A percentile compares a stretch with the other conserved stretches of the same genome.
phyloP scores from a whole-genome alignment of 75 land plant genomes.

The Sequoiadendron giganteum region DNA sequence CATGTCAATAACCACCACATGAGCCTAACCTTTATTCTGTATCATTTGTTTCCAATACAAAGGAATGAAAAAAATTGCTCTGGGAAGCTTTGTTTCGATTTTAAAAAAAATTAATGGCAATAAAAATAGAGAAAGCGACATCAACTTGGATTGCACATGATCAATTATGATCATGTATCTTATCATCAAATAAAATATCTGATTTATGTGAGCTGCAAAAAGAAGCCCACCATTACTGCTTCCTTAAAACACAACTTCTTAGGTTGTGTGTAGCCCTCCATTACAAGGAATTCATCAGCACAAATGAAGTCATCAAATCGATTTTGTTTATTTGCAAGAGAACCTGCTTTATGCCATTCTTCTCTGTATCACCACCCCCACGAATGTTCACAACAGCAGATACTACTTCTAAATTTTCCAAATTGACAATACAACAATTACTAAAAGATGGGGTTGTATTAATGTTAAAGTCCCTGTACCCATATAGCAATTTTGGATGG shows the following conservation, averaged over 20 bases:
- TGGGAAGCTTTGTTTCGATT: too few relatives aligned
- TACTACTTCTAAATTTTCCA: conserved; percentile 54
- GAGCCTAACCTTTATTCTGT: conserved; percentile 34
- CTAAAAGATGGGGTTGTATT: conserved; percentile 83
- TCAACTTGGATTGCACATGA: neutral
- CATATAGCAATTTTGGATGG: conserved; percentile 87
- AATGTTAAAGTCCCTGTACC: conserved; percentile 87
- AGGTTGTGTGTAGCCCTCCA: conserved; percentile 73
- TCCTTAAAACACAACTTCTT: conserved; percentile 84
- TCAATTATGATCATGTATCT: neutral
- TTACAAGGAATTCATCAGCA: conserved; percentile 72
- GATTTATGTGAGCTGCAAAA: conserved; percentile 93
- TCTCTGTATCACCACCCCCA: conserved; percentile 98
- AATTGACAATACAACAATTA: conserved; percentile 50
- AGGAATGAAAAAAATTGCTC: neutral
- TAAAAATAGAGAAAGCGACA: neutral
- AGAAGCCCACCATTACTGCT: conserved; percentile 98
- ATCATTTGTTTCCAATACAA: neutral
- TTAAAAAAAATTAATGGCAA: too few relatives aligned
- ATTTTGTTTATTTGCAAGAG: conserved; percentile 84
- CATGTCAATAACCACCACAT: conserved; percentile 99
- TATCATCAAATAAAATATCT: conserved; percentile 41
- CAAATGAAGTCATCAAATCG: conserved; percentile 96
- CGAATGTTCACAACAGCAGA: conserved; percentile 85
- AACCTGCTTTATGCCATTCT: conserved; percentile 97